These are phyloP conservation scores for Aspergillus sp. DNA, from an alignment of 2,329 filamentous ascomycete species.

Conservation along the genomic window DNA sequence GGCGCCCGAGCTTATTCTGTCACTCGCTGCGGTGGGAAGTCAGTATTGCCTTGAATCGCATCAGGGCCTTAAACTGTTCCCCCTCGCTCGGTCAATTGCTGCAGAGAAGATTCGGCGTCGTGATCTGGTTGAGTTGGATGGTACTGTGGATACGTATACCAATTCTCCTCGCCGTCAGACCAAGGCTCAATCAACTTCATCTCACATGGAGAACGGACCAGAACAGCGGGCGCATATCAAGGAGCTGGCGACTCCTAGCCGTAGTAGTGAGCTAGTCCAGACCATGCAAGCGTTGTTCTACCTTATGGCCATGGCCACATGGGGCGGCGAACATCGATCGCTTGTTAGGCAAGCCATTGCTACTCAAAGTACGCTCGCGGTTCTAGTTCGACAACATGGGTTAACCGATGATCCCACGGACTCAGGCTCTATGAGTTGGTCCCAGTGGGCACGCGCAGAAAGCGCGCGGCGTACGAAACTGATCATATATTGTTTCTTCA, in stretches of 20 bases:
- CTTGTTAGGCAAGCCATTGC: not conserved
- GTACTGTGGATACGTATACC: not conserved
- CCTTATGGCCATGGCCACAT: not conserved
- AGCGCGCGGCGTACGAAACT: not conserved
- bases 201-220: not conserved
- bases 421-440: not conserved
- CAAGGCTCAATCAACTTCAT: too few relatives aligned
- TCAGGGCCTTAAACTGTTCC: conserved; percentile 1
- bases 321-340: not conserved
- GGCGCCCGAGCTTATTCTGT: conserved; percentile 3
- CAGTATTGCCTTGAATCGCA: conserved; percentile 10
- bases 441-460: not conserved
- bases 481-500: conserved; percentile 24
- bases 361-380: not conserved
- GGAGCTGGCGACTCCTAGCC: too few relatives aligned
- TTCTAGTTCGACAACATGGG: not conserved
- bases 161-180: not conserved
- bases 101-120: not conserved
- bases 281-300: not conserved
- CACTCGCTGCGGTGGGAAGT: conserved; percentile 1
- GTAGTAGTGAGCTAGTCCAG: too few relatives aligned
- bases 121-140: not conserved
- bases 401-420: not conserved
- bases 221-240: too few relatives aligned
- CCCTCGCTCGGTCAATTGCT: not conserved